Evolutionary conservation across 164 flowering plant genomes (phyloP).

Genomic region (Macadamia tetraphylla): DNA sequence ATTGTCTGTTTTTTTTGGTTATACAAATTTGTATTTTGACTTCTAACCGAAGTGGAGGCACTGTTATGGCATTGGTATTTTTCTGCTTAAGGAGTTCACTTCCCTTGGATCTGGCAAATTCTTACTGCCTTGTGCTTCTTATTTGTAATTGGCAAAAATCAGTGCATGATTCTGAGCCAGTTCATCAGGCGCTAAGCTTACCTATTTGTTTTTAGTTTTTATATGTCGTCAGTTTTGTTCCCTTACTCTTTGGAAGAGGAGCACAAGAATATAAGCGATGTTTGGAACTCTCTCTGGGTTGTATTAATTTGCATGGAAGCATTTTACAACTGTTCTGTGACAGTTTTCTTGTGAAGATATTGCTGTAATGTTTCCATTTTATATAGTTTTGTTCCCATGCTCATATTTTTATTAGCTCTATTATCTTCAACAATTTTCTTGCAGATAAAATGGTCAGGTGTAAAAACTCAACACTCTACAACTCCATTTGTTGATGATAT

Average conservation of each 20-base stretch:
- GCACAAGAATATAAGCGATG: too few species aligned
- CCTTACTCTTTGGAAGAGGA: too few species aligned
- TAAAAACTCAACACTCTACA: conserved; percentile 76
- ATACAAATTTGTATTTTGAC: background rate
- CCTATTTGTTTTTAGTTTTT: too few species aligned
- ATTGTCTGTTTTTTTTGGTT: background rate
- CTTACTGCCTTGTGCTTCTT: too few species aligned
- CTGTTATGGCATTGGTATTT: too few species aligned
- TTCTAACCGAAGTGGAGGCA: background rate
- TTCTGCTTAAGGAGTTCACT: too few species aligned
- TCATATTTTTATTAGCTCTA: background rate
- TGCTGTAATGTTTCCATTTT: background rate
- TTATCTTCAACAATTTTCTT: conserved; percentile 8
- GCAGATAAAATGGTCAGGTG: conserved; percentile 97
- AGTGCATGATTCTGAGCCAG: too few species aligned
- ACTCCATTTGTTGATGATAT: conserved; percentile 94
- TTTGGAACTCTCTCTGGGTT: background rate
- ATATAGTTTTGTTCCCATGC: background rate
- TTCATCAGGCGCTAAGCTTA: too few species aligned
- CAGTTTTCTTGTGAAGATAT: too few species aligned
- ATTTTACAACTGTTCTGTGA: background rate
- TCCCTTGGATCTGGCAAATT: too few species aligned
- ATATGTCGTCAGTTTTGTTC: too few species aligned
- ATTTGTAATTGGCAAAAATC: too few species aligned
- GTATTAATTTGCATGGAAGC: background rate